phyloP scores from a whole-genome alignment of 1,284 basidiomycete genomes.

The Coniferiporia sulphurascens region DNA sequence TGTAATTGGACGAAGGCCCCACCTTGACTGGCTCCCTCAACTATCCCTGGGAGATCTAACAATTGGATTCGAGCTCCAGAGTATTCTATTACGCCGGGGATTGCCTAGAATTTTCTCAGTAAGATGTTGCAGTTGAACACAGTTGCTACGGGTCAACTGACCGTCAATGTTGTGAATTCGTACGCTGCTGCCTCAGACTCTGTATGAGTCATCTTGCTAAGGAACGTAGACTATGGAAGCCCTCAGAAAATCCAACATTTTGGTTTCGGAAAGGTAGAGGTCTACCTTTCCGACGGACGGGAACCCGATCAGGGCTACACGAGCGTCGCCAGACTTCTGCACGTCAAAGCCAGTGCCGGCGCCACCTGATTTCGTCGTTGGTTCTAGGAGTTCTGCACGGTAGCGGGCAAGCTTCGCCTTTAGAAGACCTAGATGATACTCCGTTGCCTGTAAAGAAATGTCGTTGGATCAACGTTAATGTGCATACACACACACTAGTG shows the following conservation, averaged over 20 bases:
- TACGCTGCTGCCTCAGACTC: conserved; percentile 87
- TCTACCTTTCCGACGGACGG: conserved; percentile 87
- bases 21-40: conserved; percentile 92
- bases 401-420: conserved; percentile 92
- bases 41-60: conserved; percentile 95
- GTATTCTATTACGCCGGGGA: conserved; percentile 92
- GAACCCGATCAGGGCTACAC: conserved; percentile 92
- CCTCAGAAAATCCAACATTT: conserved; percentile 17
- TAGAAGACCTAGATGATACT: conserved; percentile 84
- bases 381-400: conserved; percentile 85
- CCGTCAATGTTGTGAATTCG: conserved; percentile 92
- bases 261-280: neutral
- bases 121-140: neutral
- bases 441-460: conserved; percentile 64
- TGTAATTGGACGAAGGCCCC: neutral
- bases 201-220: conserved; percentile 91
- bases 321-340: conserved; percentile 89
- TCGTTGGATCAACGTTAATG: neutral
- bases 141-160: conserved; percentile 30
- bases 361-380: conserved; percentile 74
- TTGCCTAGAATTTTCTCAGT: conserved; percentile 49
- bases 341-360: conserved; percentile 90
- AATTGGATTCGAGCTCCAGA: conserved; percentile 92
- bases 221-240: conserved; percentile 70
- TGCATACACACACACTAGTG: neutral